Conservation (phyloP, 495 filamentous ascomycete genomes). For the Cryomyces antarcticus region DNA sequence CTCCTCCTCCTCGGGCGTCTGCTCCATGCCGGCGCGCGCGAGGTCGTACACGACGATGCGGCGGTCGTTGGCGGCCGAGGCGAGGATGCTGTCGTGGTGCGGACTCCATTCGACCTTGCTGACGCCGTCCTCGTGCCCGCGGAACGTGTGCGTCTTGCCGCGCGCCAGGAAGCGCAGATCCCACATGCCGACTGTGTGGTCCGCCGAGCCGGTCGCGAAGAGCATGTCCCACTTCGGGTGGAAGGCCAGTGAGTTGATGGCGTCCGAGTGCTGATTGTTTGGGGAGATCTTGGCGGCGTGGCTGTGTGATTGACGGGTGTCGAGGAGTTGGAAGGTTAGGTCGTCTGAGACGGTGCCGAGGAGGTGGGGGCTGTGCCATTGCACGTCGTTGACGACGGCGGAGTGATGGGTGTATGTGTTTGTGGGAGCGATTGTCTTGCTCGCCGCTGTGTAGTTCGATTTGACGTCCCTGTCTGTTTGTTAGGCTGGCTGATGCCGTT, state of each 20-base stretch:
- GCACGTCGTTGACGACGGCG: slow-evolving; percentile 88
- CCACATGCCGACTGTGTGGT: slow-evolving; percentile 90
- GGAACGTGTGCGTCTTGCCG: slow-evolving; percentile 57
- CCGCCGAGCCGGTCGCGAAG: slow-evolving; percentile 78
- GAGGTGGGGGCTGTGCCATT: slow-evolving; percentile 62
- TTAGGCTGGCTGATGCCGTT: not conserved
- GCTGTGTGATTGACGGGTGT: slow-evolving; percentile 47
- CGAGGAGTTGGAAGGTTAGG: slow-evolving; percentile 76
- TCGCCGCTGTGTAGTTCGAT: slow-evolving; percentile 37
- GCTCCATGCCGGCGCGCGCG: slow-evolving; percentile 76
- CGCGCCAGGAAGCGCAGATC: slow-evolving; percentile 75
- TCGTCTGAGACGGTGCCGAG: slow-evolving; percentile 94
- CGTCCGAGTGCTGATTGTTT: slow-evolving; percentile 55
- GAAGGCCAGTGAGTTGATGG: slow-evolving; percentile 86
- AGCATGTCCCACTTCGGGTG: slow-evolving; percentile 74
- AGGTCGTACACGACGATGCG: slow-evolving; percentile 94
- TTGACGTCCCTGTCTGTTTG: slow-evolving; percentile 47
- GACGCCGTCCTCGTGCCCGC: slow-evolving; percentile 72
- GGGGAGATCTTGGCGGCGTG: slow-evolving; percentile 32
- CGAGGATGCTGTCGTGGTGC: slow-evolving; percentile 65
- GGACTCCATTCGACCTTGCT: slow-evolving; percentile 91
- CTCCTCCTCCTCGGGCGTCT: slow-evolving; percentile 84
- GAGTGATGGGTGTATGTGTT: slow-evolving; percentile 72
- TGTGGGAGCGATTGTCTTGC: slow-evolving; percentile 46
- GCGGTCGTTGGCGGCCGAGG: slow-evolving; percentile 78